These are phyloP conservation scores for Camelina neglecta DNA, from an alignment of 345 rosid genomes.

Conservation along the genomic window DNA sequence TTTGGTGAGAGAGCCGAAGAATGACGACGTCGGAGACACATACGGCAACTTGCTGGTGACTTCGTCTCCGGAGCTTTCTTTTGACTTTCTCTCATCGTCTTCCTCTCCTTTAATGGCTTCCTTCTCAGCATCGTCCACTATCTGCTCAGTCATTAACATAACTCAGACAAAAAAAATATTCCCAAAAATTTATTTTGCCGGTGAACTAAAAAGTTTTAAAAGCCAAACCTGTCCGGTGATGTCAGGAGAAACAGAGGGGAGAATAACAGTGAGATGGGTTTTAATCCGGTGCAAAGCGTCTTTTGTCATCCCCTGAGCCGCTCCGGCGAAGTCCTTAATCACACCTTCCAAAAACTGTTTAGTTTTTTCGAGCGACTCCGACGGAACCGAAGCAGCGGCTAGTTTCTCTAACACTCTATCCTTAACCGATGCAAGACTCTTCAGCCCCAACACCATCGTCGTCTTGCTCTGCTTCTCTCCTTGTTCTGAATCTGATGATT, in stretches of 20 bases:
- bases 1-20: constrained; percentile 34
- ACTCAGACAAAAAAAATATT: neutral
- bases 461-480: constrained; percentile 23
- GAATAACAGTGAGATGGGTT: constrained; percentile 47
- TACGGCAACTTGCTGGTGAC: constrained; percentile 23
- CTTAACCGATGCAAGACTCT: constrained; percentile 49
- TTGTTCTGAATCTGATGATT: neutral
- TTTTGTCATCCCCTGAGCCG: constrained; percentile 57
- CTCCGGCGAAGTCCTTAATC: constrained; percentile 51
- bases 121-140: constrained; percentile 61
- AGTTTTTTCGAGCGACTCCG: constrained; percentile 54
- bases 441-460: constrained; percentile 41
- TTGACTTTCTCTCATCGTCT: constrained; percentile 22
- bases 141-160: constrained; percentile 27
- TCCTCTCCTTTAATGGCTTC: constrained; percentile 49
- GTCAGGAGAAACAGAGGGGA: constrained; percentile 53
- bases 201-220: neutral
- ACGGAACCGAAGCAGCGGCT: constrained; percentile 52
- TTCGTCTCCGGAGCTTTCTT: constrained; percentile 17
- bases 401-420: constrained; percentile 56
- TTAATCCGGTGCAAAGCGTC: constrained; percentile 56
- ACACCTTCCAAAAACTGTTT: constrained; percentile 51
- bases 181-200: neutral
- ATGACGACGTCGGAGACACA: constrained; percentile 36
- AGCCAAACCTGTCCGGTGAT: constrained; percentile 46